phyloP scores from a whole-genome alignment of 164 flowering plant genomes.

The Paratinospora sagittata region DNA sequence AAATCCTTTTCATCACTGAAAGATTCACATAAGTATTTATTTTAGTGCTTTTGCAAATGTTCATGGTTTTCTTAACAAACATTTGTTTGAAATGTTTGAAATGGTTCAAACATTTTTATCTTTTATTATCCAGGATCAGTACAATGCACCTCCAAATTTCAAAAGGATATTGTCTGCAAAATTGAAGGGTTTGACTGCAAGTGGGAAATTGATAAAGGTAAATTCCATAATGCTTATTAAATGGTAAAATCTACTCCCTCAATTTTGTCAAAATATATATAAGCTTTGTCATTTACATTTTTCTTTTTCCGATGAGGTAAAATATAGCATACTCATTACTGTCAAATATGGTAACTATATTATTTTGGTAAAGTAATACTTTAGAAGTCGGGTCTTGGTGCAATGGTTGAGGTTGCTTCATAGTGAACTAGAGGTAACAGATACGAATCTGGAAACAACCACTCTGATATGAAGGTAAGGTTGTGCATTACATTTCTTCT shows the following conservation, averaged over 20 bases:
- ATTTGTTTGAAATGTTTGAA: not conserved
- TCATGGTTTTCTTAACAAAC: not conserved
- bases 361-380: not conserved
- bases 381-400: not conserved
- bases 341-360: not conserved
- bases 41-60: not conserved
- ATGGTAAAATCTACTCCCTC: not conserved
- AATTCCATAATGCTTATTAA: no score
- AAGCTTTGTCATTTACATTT: no score
- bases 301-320: no score
- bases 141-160: slow-evolving; percentile 79
- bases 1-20: not conserved
- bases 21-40: no score
- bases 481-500: no score
- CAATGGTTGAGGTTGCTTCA: no score
- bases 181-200: slow-evolving; percentile 56
- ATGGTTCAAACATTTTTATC: slow-evolving; percentile 4
- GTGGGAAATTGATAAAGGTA: slow-evolving; percentile 79
- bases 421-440: no score
- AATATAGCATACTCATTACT: no score
- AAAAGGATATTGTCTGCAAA: slow-evolving; percentile 75
- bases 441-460: no score
- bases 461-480: no score
- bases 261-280: no score
- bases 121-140: slow-evolving; percentile 56